Evolutionary conservation across 2,329 filamentous ascomycete species (phyloP).

Genomic region (Epichloe hybrida): DNA sequence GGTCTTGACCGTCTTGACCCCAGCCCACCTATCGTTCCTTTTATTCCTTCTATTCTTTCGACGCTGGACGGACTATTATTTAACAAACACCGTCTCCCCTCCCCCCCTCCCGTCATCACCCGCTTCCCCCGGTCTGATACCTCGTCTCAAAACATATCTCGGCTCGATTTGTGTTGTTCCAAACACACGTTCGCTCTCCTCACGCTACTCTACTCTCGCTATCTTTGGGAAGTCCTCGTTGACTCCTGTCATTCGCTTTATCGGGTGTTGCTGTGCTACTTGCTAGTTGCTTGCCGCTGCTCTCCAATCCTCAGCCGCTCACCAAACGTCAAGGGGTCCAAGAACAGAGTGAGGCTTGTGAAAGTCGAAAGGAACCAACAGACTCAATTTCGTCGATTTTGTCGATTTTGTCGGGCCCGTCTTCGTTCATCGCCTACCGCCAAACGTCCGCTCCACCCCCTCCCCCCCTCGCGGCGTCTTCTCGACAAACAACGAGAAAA

Average conservation of each 20-base stretch:
- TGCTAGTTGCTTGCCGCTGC: constrained; percentile 22
- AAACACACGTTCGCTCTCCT: constrained; percentile 35
- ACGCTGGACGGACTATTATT: constrained; percentile 6
- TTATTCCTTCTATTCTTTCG: neutral
- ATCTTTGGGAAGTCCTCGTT: constrained; percentile 55
- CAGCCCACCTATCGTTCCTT: neutral
- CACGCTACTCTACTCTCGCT: constrained; percentile 23
- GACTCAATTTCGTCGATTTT: neutral
- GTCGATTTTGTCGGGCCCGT: too few species aligned
- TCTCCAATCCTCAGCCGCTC: constrained; percentile 13
- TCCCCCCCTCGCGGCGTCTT: neutral
- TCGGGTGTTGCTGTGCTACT: constrained; percentile 15
- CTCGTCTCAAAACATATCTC: constrained; percentile 2
- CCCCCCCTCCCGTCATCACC: constrained; percentile 1
- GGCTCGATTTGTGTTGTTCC: constrained; percentile 1
- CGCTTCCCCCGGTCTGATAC: constrained; percentile 4
- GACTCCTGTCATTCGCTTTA: constrained; percentile 65
- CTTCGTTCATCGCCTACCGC: neutral
- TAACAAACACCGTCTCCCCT: constrained; percentile 8
- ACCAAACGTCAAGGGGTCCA: too few species aligned
- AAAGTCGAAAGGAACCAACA: neutral
- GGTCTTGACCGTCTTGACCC: neutral
- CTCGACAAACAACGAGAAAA: neutral
- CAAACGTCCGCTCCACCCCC: neutral
- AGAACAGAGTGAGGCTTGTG: neutral